phyloP scores from a whole-genome alignment of 2,329 filamentous ascomycete species.

The Colletotrichum scovillei region DNA sequence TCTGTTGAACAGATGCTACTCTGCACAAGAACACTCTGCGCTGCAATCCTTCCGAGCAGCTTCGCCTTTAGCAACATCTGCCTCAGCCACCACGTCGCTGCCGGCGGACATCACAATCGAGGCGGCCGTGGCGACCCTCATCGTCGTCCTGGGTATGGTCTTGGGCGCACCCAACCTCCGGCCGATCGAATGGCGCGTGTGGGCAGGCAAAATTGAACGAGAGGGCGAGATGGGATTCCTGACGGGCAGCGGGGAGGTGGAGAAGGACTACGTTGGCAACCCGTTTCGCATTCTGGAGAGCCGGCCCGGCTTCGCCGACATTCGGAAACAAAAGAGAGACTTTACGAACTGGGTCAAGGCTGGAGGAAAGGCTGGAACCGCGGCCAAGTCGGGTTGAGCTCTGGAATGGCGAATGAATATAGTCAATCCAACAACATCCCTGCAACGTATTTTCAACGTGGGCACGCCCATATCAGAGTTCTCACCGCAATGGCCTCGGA shows the following conservation, averaged over 20 bases:
- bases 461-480: neutral
- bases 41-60: conserved; percentile 70
- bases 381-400: neutral
- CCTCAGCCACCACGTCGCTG: conserved; percentile 63
- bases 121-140: conserved; percentile 80
- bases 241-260: conserved; percentile 70
- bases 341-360: conserved; percentile 79
- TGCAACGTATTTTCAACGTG: neutral
- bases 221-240: conserved; percentile 73
- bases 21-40: conserved; percentile 89
- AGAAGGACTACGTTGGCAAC: conserved; percentile 79
- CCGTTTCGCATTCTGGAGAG: conserved; percentile 85
- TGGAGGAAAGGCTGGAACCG: conserved; percentile 33
- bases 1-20: conserved; percentile 80
- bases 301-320: conserved; percentile 86
- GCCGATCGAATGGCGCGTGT: conserved; percentile 85
- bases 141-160: conserved; percentile 88
- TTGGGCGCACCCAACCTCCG: conserved; percentile 80
- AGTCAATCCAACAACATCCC: neutral
- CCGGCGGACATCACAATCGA: conserved; percentile 91
- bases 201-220: conserved; percentile 86
- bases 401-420: neutral
- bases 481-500: neutral
- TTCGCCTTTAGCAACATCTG: conserved; percentile 47
- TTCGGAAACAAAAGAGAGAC: conserved; percentile 82